Base-by-base conservation (phyloP, 1,139 yeast genomes). In the Zygotorulaspora mrakii region DNA sequence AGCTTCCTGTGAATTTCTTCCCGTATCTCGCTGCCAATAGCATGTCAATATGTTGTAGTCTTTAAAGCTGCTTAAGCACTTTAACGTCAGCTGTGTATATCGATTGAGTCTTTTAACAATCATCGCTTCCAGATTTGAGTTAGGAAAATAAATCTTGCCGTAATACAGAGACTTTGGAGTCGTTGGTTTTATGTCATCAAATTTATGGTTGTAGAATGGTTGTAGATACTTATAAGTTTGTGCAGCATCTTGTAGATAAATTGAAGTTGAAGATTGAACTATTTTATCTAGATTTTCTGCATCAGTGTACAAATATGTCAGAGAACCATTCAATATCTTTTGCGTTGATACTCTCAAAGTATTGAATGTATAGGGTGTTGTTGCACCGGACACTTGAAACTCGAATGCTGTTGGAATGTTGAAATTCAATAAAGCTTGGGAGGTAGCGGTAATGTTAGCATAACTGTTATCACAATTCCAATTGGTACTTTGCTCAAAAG, bases 141-240 rank as follows among this genome's bases (percentile, higher is more conserved):
- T 85, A 0, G 98, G 98, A 49, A 91, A 79, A 55, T 82, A 85
- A 78, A 94, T 77, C 47, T 94, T 70, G 0, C 97, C 98, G 58
- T 87, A 91, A 23, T 78, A 58, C 12, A 82, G 58, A 1, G 73
- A 64, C 28, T 56, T 43, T 10, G 29, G 31, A 49, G 17, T 49
- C 49, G 20, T 39, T 43, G 33, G 42, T 45, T 37, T 25, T 11
- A 7, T 24, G n/a, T 11, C 12, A n/a, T n/a, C n/a, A 14, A 22
- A 14, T 25, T 24, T 33, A 18, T 45, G 45, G 49, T 37, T 39
- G 11, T 51, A 47, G 16, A 62, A 52, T 2, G 83, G 82, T 33
- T 77, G 78, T 33, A 82, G 70, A 28, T 75, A 69, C 46, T 77
- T 68, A 58, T 83, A 87, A 0, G 95, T 88, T n/a, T 87, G 76